Percentiles rank a stretch among this genome's conserved stretches.
Evolutionary conservation across 176 grass and related monocot species (phyloP).

Genomic region (Hordeum marinum): DNA sequence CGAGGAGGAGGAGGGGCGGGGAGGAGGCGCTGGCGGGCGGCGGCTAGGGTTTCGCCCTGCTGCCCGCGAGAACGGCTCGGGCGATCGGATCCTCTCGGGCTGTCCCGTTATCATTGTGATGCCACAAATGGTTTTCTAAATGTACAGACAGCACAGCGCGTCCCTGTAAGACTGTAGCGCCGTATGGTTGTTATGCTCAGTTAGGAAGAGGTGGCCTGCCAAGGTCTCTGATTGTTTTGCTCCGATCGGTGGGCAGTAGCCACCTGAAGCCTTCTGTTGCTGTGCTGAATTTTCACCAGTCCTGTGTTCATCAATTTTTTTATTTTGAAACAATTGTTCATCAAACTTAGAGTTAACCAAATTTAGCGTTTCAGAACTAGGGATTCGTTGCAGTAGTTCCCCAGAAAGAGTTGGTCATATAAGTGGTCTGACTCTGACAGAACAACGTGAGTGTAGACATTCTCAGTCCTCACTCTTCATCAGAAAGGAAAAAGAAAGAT

Average conservation of each 20-base stretch:
- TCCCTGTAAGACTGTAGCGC: background rate
- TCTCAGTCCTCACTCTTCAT: background rate
- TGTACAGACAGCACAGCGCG: background rate
- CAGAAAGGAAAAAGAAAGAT: too few relatives aligned
- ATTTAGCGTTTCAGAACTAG: background rate
- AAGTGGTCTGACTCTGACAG: background rate
- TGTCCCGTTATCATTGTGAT: background rate
- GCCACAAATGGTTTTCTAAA: background rate
- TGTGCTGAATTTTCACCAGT: background rate
- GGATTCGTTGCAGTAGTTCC: background rate
- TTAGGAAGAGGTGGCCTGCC: background rate
- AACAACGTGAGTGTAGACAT: background rate
- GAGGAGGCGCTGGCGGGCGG: too few relatives aligned
- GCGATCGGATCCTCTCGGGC: too few relatives aligned
- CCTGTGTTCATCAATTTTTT: background rate
- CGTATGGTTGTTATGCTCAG: background rate
- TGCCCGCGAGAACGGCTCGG: too few relatives aligned
- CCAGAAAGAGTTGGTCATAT: background rate
- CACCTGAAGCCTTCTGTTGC: background rate
- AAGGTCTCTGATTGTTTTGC: too few relatives aligned
- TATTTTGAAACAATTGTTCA: too few relatives aligned
- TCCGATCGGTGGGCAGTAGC: too few relatives aligned
- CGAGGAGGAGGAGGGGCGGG: too few relatives aligned
- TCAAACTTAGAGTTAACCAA: background rate
- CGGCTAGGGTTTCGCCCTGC: too few relatives aligned